Conservation (phyloP, 2,329 filamentous ascomycete genomes). For the Xylariomycetidae sp. region DNA sequence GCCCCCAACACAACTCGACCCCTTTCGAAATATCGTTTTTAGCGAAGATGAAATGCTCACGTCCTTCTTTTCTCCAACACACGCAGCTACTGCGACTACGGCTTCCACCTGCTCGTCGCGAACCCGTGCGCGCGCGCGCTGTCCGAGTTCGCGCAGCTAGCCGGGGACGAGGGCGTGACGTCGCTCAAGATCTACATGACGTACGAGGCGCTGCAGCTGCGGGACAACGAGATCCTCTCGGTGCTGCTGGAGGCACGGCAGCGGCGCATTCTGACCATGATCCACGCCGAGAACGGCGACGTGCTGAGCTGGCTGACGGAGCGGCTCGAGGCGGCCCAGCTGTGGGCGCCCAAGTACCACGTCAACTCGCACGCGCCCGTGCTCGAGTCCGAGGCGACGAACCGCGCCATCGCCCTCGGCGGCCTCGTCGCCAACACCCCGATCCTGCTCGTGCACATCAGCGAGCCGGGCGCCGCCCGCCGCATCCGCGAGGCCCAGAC, state of each 20-base stretch:
- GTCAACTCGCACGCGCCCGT: conserved; percentile 43
- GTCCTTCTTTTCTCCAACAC: no score
- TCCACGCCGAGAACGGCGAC: conserved; percentile 51
- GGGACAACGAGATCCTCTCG: conserved; percentile 44
- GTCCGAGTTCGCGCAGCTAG: conserved; percentile 36
- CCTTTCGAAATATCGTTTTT: no score
- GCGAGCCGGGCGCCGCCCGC: conserved; percentile 38
- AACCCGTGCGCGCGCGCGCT: conserved; percentile 16
- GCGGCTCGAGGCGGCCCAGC: conserved; percentile 42
- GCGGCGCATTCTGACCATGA: conserved; percentile 45
- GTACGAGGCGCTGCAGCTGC: conserved; percentile 42
- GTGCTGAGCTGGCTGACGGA: conserved; percentile 50
- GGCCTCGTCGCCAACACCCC: conserved; percentile 44
- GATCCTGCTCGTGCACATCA: conserved; percentile 50
- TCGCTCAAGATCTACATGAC: conserved; percentile 44
- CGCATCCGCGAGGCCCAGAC: conserved; percentile 45
- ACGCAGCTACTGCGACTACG: conserved; percentile 58
- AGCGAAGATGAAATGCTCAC: no score
- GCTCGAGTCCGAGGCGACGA: conserved; percentile 48
- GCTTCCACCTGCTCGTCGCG: conserved; percentile 37
- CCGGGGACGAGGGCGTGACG: conserved; percentile 33
- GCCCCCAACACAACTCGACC: no score
- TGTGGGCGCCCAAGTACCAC: conserved; percentile 48
- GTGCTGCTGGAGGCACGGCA: conserved; percentile 43
- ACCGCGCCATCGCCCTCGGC: conserved; percentile 46